Conservation (phyloP, 2,329 filamentous ascomycete species). For the Talaromyces sp. region DNA sequence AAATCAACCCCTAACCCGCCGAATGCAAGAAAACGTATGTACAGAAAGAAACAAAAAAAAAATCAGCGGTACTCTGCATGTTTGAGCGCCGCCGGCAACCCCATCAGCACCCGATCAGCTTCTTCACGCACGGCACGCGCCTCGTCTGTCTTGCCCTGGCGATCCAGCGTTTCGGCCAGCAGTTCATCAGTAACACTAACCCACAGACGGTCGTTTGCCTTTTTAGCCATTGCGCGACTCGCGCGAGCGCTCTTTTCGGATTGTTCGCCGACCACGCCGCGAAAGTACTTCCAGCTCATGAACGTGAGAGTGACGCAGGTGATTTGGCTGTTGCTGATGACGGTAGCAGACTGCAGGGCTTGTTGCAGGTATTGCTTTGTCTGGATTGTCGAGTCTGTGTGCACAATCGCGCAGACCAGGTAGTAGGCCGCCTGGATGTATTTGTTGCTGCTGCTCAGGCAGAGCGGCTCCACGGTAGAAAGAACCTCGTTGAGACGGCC, state of each 20-base stretch:
- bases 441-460: slow-evolving; percentile 62
- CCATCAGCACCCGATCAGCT: slow-evolving; percentile 35
- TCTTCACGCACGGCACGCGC: slow-evolving; percentile 42
- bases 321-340: slow-evolving; percentile 68
- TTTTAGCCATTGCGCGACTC: slow-evolving; percentile 60
- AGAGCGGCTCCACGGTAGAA: slow-evolving; percentile 61
- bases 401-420: slow-evolving; percentile 64
- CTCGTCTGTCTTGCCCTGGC: slow-evolving; percentile 58
- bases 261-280: slow-evolving; percentile 73
- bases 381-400: slow-evolving; percentile 64
- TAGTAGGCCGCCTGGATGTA: slow-evolving; percentile 74
- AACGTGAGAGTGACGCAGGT: slow-evolving; percentile 77
- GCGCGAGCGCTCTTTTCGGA: slow-evolving; percentile 70
- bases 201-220: slow-evolving; percentile 68
- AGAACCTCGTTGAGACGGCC: slow-evolving; percentile 56
- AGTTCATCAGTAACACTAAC: slow-evolving; percentile 75
- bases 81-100: slow-evolving; percentile 32
- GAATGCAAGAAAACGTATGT: background rate
- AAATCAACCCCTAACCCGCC: background rate
- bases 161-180: slow-evolving; percentile 67
- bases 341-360: slow-evolving; percentile 64
- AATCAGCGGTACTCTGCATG: slow-evolving; percentile 12
- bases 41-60: background rate
- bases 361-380: slow-evolving; percentile 72
- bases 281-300: slow-evolving; percentile 78